These are phyloP conservation scores for Starmerella roubikii DNA, from an alignment of 805 yeast species.

Conservation along the genomic window DNA sequence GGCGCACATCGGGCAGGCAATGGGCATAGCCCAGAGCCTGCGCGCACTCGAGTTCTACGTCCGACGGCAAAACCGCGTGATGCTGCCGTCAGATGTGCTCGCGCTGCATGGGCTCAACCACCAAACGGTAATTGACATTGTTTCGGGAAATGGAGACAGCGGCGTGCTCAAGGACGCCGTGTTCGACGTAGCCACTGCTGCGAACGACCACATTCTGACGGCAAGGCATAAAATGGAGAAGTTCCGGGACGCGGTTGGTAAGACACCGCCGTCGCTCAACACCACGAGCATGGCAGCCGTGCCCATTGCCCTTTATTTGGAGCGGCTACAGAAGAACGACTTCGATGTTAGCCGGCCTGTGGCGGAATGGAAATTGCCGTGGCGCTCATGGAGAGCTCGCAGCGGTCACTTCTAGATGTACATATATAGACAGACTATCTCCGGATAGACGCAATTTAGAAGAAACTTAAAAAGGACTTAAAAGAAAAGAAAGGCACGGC, in stretches of 20 bases:
- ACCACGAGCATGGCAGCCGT: conserved; percentile 55
- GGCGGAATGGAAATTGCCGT: conserved; percentile 55
- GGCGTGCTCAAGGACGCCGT: conserved; percentile 34
- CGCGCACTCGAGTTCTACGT: conserved; percentile 50
- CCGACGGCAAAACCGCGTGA: conserved; percentile 34
- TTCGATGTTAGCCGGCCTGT: conserved; percentile 41
- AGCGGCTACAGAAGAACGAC: conserved; percentile 44
- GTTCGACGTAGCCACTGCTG: conserved; percentile 56
- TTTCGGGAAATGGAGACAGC: conserved; percentile 18
- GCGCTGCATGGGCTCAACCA: conserved; percentile 43
- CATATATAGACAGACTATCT: background rate
- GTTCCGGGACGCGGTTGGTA: conserved; percentile 30
- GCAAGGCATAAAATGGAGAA: conserved; percentile 43
- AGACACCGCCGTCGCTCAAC: conserved; percentile 40
- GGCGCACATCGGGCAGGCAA: conserved; percentile 76
- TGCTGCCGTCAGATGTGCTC: conserved; percentile 52
- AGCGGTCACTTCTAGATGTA: background rate
- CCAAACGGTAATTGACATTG: conserved; percentile 43
- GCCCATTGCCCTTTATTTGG: conserved; percentile 51
- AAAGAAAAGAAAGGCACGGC: no score
- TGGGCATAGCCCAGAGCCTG: conserved; percentile 52
- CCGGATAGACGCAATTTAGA: no score
- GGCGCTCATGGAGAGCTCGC: conserved; percentile 35
- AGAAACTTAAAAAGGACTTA: no score
- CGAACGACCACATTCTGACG: conserved; percentile 67